Percentiles rank a stretch among this genome's conserved stretches.
Evolutionary conservation across 176 grass and related monocot genomes (phyloP).

Genomic region (Elaeis guineensis): DNA sequence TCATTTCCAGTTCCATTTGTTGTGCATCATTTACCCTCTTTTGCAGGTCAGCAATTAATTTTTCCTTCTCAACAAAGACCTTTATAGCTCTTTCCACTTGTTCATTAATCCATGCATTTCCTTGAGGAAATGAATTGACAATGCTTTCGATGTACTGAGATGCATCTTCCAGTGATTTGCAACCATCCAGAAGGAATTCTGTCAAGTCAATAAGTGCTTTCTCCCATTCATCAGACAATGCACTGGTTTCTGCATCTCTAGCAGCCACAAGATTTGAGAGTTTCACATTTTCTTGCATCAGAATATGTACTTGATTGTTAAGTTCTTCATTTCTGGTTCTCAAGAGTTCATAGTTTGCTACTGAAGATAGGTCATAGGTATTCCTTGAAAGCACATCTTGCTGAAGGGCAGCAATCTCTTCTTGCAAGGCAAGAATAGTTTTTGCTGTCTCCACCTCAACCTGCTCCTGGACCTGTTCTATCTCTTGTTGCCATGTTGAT

Average conservation of each 20-base stretch:
- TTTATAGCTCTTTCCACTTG: slow-evolving; percentile 78
- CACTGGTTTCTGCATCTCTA: slow-evolving; percentile 53
- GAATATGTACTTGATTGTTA: slow-evolving; percentile 31
- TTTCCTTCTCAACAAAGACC: slow-evolving; percentile 69
- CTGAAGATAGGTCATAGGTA: slow-evolving; percentile 6
- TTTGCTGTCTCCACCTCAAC: too few relatives aligned
- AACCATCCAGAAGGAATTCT: slow-evolving; percentile 65
- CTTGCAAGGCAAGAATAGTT: too few relatives aligned
- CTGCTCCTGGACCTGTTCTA: too few relatives aligned
- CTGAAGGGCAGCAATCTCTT: too few relatives aligned
- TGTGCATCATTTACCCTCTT: slow-evolving; percentile 50
- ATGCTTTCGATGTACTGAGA: slow-evolving; percentile 61
- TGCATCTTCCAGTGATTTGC: slow-evolving; percentile 65
- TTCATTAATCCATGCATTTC: slow-evolving; percentile 42
- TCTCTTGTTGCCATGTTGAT: too few relatives aligned
- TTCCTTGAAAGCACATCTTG: slow-evolving; percentile 5
- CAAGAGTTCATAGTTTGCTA: slow-evolving; percentile 21
- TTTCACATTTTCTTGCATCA: slow-evolving; percentile 54
- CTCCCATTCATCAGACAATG: slow-evolving; percentile 68
- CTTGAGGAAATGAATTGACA: slow-evolving; percentile 60
- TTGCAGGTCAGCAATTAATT: slow-evolving; percentile 52
- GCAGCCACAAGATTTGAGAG: slow-evolving; percentile 48
- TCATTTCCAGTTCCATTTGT: slow-evolving; percentile 50
- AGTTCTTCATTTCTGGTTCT: slow-evolving; percentile 43
- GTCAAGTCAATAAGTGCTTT: slow-evolving; percentile 68